A percentile compares a stretch with the other conserved stretches of the same genome.
Conservation (phyloP, 2,329 filamentous ascomycete genomes). For the Phaeosphaeriaceae sp. region DNA sequence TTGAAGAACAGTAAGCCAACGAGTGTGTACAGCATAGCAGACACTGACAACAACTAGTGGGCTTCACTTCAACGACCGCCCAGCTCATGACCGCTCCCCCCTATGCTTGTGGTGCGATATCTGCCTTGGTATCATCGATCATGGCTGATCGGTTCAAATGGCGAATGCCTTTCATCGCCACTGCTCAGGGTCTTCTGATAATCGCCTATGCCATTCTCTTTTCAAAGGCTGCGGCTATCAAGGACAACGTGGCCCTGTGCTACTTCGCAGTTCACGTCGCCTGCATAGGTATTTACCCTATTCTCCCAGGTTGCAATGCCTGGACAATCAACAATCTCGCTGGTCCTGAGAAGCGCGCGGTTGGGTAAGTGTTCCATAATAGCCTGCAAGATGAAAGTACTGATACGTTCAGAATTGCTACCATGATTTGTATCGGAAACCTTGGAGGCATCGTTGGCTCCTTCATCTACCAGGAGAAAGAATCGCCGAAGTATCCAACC, state of each 20-base stretch:
- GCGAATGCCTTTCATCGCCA: constrained; percentile 31
- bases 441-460: constrained; percentile 36
- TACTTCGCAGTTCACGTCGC: constrained; percentile 55
- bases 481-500: constrained; percentile 41
- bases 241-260: constrained; percentile 50
- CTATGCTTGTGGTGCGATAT: constrained; percentile 29
- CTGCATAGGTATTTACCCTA: constrained; percentile 42
- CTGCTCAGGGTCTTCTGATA: constrained; percentile 37
- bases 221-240: constrained; percentile 45
- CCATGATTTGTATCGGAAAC: constrained; percentile 34
- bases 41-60: constrained; percentile 15
- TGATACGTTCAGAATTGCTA: constrained; percentile 21
- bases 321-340: constrained; percentile 36
- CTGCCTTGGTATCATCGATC: constrained; percentile 20
- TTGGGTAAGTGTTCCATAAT: constrained; percentile 7
- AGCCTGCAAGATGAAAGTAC: neutral
- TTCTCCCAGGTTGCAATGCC: constrained; percentile 28
- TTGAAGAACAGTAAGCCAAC: constrained; percentile 13
- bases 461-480: constrained; percentile 41
- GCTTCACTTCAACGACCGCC: constrained; percentile 30
- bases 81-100: constrained; percentile 35
- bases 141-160: constrained; percentile 27
- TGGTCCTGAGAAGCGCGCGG: constrained; percentile 30
- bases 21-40: neutral
- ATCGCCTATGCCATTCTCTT: constrained; percentile 53